These are phyloP conservation scores for Hyphopichia fennica DNA, from an alignment of 1,139 yeast species.

Conservation along the genomic window DNA sequence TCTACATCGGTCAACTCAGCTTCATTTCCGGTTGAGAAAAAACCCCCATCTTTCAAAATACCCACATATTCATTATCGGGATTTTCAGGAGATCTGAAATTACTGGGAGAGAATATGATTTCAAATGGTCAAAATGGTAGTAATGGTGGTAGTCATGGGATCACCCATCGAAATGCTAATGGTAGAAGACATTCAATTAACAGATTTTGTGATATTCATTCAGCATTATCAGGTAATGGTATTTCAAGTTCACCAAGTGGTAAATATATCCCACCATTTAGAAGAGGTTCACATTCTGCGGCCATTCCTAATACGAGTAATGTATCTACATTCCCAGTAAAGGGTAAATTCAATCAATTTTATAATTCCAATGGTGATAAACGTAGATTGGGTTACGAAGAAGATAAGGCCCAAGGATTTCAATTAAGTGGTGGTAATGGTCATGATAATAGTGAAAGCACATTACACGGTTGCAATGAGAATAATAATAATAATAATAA, in stretches of 20 bases:
- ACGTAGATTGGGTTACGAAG: not conserved
- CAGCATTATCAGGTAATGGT: conserved; percentile 7
- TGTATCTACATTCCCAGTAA: not conserved
- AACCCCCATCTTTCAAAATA: conserved; percentile 8
- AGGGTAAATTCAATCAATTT: not conserved
- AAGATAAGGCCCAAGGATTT: not conserved
- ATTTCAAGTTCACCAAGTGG: conserved; percentile 39
- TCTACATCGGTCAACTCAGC: conserved; percentile 4
- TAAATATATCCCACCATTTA: conserved; percentile 70
- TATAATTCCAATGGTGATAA: not conserved
- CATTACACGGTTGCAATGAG: not conserved
- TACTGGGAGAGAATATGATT: not conserved
- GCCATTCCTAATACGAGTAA: conserved; percentile 4
- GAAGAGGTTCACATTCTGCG: conserved; percentile 46
- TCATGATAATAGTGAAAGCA: not conserved
- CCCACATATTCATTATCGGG: conserved; percentile 16
- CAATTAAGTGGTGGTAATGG: not conserved
- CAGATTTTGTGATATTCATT: conserved; percentile 1
- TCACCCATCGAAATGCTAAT: not conserved
- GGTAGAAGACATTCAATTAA: conserved; percentile 5
- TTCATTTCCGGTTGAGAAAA: conserved; percentile 2
- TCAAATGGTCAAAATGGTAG: not conserved
- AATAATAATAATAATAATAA: conserved; percentile 15
- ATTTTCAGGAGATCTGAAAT: not conserved
- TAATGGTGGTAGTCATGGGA: not conserved